These are phyloP conservation scores for Curvularia hawaiiensis DNA, from an alignment of 2,329 filamentous ascomycete genomes.

Conservation along the genomic window DNA sequence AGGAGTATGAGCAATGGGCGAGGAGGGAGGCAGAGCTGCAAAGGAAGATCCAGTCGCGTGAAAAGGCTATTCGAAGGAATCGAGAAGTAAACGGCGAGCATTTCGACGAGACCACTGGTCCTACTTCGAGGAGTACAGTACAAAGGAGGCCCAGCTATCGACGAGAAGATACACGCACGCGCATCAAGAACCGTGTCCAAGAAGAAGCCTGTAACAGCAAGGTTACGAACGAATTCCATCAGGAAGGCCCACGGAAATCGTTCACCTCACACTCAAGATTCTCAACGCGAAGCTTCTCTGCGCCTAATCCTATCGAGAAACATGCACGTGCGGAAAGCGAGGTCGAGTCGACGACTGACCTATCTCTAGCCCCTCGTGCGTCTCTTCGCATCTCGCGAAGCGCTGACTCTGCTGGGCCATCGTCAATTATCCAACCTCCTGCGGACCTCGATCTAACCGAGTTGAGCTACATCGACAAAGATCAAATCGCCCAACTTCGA, in stretches of 20 bases:
- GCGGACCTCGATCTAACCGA: conserved; percentile 53
- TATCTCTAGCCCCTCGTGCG: conserved; percentile 44
- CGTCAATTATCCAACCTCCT: conserved; percentile 33
- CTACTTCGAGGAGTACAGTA: conserved; percentile 23
- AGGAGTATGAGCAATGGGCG: conserved; percentile 41
- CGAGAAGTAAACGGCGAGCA: conserved; percentile 35
- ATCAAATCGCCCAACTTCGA: conserved; percentile 60
- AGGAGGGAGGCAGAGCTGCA: conserved; percentile 40
- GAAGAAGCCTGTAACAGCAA: conserved; percentile 44
- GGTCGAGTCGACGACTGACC: conserved; percentile 48
- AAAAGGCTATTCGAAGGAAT: conserved; percentile 32
- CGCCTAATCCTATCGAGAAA: conserved; percentile 32
- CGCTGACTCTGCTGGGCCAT: conserved; percentile 22
- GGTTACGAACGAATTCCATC: conserved; percentile 24
- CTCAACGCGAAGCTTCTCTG: conserved; percentile 38
- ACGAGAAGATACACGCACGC: conserved; percentile 41
- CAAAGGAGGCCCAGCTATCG: conserved; percentile 37
- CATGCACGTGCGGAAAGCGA: conserved; percentile 38
- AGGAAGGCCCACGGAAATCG: conserved; percentile 32
- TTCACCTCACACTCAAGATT: conserved; percentile 31
- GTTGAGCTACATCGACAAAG: conserved; percentile 59
- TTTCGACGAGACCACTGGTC: conserved; percentile 8
- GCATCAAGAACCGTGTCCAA: conserved; percentile 41
- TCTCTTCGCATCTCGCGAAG: conserved; percentile 37
- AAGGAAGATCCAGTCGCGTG: conserved; percentile 41